A percentile compares a stretch with the other conserved stretches of the same genome.
Conservation (phyloP, 192 early-diverging fungal genomes). For the Entophlyctis luteolus region DNA sequence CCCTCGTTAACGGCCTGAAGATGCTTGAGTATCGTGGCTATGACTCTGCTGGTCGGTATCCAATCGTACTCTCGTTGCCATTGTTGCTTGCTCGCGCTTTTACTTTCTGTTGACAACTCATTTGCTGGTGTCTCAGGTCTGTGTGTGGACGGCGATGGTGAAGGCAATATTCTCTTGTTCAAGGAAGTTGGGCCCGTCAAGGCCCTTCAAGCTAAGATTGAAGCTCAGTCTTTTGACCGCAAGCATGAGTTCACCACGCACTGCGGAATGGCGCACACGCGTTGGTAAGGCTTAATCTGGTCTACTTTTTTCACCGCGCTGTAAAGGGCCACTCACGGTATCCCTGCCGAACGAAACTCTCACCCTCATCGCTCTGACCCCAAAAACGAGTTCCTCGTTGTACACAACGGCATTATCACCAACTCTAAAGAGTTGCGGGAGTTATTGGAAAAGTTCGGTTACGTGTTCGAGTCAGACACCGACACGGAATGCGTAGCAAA, state of each 20-base stretch:
- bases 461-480: conserved; percentile 79
- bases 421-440: conserved; percentile 59
- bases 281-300: conserved; percentile 39
- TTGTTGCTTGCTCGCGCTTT: background rate
- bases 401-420: conserved; percentile 68
- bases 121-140: conserved; percentile 24
- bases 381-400: conserved; percentile 59
- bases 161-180: conserved; percentile 47
- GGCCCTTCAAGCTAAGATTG: conserved; percentile 49
- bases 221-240: conserved; percentile 57
- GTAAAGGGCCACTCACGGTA: conserved; percentile 61
- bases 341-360: conserved; percentile 55
- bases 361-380: conserved; percentile 64
- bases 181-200: conserved; percentile 56
- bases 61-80: background rate
- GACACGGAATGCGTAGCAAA: conserved; percentile 64
- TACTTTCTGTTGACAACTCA: background rate
- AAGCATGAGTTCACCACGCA: conserved; percentile 41
- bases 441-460: conserved; percentile 65
- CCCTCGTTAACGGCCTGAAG: conserved; percentile 51
- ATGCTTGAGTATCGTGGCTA: conserved; percentile 64
- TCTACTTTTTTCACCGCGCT: background rate
- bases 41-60: conserved; percentile 51
- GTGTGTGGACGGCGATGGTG: conserved; percentile 63
- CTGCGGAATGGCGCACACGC: conserved; percentile 61